These are phyloP conservation scores for Fraxinus greggii DNA, from an alignment of 305 asterid genomes.

Conservation along the genomic window DNA sequence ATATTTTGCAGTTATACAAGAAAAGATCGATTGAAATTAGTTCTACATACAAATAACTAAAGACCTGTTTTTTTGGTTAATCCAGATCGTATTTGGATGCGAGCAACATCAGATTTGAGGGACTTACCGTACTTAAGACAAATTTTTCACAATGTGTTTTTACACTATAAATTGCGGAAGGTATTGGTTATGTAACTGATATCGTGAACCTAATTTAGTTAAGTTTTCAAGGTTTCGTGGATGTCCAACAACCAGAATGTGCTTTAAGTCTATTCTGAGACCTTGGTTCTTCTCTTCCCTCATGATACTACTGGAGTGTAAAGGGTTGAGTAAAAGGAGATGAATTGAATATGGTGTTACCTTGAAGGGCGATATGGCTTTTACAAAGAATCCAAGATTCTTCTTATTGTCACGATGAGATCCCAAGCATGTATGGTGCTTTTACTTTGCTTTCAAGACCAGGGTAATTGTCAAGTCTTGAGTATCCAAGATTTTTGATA, in stretches of 20 bases:
- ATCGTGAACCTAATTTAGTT: neutral
- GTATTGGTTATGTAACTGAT: neutral
- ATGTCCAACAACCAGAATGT: neutral
- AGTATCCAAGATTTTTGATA: neutral
- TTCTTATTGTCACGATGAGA: neutral
- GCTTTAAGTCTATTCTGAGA: neutral
- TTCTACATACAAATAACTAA: neutral
- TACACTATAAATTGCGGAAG: neutral
- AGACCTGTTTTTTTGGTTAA: neutral
- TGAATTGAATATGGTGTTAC: neutral
- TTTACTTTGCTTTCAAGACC: neutral
- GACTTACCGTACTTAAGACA: neutral
- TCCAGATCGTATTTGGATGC: neutral
- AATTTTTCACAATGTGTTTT: neutral
- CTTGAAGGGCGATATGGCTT: neutral
- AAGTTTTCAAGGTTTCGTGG: neutral
- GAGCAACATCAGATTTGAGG: neutral
- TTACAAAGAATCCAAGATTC: neutral
- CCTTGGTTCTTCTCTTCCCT: neutral
- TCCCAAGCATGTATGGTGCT: neutral
- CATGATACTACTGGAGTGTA: neutral
- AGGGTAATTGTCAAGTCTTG: neutral
- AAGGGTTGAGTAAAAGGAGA: neutral
- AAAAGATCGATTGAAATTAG: neutral
- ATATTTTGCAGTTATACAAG: neutral